Conservation (phyloP, 345 rosid species). For the Lumnitzera littorea region DNA sequence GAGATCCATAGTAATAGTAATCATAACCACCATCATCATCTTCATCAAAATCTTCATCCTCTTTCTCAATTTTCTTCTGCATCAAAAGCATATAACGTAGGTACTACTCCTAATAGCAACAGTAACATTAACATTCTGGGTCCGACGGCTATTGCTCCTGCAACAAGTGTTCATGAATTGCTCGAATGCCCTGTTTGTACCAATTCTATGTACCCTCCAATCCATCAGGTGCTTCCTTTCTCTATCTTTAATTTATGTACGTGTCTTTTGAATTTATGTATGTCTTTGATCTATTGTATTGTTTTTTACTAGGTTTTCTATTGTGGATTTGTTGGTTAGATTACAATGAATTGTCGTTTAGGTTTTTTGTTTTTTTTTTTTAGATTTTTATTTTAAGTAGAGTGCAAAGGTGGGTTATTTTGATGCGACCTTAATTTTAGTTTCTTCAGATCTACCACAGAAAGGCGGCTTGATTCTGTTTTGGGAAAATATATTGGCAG, state of each 20-base stretch:
- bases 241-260: background rate
- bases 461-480: too few relatives aligned
- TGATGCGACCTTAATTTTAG: too few relatives aligned
- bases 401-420: too few relatives aligned
- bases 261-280: too few relatives aligned
- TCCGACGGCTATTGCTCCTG: conserved; percentile 56
- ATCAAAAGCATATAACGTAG: conserved; percentile 38
- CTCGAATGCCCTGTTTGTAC: conserved; percentile 99
- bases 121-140: conserved; percentile 35
- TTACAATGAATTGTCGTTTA: too few relatives aligned
- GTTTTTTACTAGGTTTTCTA: too few relatives aligned
- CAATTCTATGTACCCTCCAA: conserved; percentile 98
- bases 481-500: too few relatives aligned
- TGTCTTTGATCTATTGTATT: too few relatives aligned
- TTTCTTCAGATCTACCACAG: too few relatives aligned
- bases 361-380: too few relatives aligned
- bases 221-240: conserved; percentile 69
- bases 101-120: background rate
- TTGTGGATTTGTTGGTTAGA: too few relatives aligned
- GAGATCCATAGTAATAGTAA: conserved; percentile 54
- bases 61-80: conserved; percentile 49
- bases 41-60: conserved; percentile 17
- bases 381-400: too few relatives aligned
- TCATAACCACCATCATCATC: conserved; percentile 9
- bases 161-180: conserved; percentile 91